Evolutionary conservation across 108 stramenopile genomes (phyloP), one percentile per base, ranked within the genome.

Genomic region (Poteriospumella lacustris): DNA sequence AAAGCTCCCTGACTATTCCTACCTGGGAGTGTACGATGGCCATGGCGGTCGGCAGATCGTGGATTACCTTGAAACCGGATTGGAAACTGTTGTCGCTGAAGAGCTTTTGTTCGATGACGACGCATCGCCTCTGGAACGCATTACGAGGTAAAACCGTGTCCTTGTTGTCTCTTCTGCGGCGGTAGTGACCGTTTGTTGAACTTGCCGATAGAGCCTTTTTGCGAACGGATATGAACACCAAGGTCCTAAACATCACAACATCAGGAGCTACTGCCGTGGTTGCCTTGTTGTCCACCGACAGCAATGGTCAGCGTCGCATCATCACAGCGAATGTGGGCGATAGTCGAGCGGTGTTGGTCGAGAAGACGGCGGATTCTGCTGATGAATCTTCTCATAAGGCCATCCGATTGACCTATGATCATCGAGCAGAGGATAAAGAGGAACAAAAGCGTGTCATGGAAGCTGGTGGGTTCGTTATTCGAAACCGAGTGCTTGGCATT

Each of bases 281-380:
- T 26, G 70, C 70, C 3, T 38, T 73, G 41, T 38, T 56, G 12
- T 73, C 36, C 33, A 12, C 15, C 3, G n/a, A 73, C 64, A 28
- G 33, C 33, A 5, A 73, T 52, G 9, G 9, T 15, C 40, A 73
- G 33, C 9, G 41, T 15, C 5, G 70, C 5, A 78, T 98, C 2
- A 88, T 92, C 81, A 79, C 90, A 28, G 97, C 97, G 67, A 97
- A 97, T 85, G 92, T 91, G 33, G 97, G 97, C 9, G 97, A 98
- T 79, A 84, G 82, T 77, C 62, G 79, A 15, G 60, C 60, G 5
- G 70, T 73, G 41, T 1, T 29, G 42, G 47, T 3, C 39, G 39
- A 1, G 31, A 59, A 68, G 33, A 12, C 12, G 12, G 40, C 34
- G 36, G 5, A 5, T 19, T n/a, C 9, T 24, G 24, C 9, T 5